A percentile compares a stretch with the other conserved stretches of the same genome.
These are phyloP conservation scores for Phialocephala sp. DNA, from an alignment of 2,329 filamentous ascomycete species.

Conservation along the genomic window DNA sequence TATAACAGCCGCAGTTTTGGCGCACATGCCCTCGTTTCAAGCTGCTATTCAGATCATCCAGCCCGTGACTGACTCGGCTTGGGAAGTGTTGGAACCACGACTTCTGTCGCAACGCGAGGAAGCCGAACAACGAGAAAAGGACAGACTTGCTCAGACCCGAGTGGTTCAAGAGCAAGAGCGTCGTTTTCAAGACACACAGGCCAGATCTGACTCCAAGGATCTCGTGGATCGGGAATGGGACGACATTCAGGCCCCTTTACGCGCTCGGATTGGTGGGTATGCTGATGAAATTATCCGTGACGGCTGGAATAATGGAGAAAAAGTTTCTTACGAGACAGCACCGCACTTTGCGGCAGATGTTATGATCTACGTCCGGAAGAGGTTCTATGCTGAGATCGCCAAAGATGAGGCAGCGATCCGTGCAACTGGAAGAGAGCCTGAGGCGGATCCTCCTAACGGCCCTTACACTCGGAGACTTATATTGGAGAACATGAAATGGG, in stretches of 20 bases:
- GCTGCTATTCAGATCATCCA: constrained; percentile 73
- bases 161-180: constrained; percentile 47
- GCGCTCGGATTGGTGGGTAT: constrained; percentile 66
- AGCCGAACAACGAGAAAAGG: constrained; percentile 64
- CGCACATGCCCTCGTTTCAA: constrained; percentile 75
- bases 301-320: constrained; percentile 67
- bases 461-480: constrained; percentile 68
- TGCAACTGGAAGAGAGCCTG: constrained; percentile 52
- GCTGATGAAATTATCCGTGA: constrained; percentile 73
- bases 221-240: constrained; percentile 73
- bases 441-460: constrained; percentile 56
- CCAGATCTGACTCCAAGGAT: constrained; percentile 58
- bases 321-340: constrained; percentile 66
- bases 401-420: constrained; percentile 56
- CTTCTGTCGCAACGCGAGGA: constrained; percentile 68
- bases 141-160: constrained; percentile 43
- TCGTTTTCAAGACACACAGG: constrained; percentile 40
- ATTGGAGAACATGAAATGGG: constrained; percentile 85
- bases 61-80: constrained; percentile 71
- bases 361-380: constrained; percentile 67
- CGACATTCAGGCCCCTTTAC: constrained; percentile 69
- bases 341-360: constrained; percentile 75
- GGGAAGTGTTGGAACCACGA: constrained; percentile 71
- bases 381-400: constrained; percentile 67
- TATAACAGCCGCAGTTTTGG: constrained; percentile 64